Evolutionary conservation across 179 eudicot species (phyloP).

Genomic region (Spergularia azorica): DNA sequence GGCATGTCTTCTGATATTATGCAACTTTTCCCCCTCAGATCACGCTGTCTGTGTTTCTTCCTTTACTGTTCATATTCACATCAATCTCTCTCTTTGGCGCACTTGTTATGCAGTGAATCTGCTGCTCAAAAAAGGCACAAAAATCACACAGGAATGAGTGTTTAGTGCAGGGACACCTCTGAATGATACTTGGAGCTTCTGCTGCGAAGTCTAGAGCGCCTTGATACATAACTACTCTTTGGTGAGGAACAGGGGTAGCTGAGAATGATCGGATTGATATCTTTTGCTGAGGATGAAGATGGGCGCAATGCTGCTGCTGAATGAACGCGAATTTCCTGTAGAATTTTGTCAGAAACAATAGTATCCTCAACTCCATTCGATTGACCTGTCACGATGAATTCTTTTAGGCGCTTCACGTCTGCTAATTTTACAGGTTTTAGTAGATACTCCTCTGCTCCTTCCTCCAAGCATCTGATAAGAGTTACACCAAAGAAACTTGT

Average conservation of each 20-base stretch:
- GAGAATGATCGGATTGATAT: slow-evolving; percentile 14
- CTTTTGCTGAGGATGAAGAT: slow-evolving; percentile 20
- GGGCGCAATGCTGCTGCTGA: slow-evolving; percentile 14
- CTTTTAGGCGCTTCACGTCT: slow-evolving; percentile 64
- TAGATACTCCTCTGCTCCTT: slow-evolving; percentile 79
- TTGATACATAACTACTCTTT: slow-evolving; percentile 23
- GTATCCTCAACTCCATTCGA: slow-evolving; percentile 12
- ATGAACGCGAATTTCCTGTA: not conserved
- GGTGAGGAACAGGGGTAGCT: slow-evolving; percentile 28
- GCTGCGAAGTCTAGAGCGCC: slow-evolving; percentile 26
- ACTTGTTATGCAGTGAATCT: not conserved
- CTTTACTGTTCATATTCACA: slow-evolving; percentile 36
- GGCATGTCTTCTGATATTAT: slow-evolving; percentile 4
- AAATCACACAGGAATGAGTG: slow-evolving; percentile 8
- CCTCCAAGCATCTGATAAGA: slow-evolving; percentile 64
- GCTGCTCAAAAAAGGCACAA: slow-evolving; percentile 5
- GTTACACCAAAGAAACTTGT: slow-evolving; percentile 5
- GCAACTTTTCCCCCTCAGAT: slow-evolving; percentile 18
- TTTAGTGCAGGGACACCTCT: slow-evolving; percentile 28
- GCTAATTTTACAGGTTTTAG: slow-evolving; percentile 74
- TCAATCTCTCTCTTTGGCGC: slow-evolving; percentile 14
- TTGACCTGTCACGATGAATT: slow-evolving; percentile 39
- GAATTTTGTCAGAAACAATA: not conserved
- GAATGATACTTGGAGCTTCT: slow-evolving; percentile 29
- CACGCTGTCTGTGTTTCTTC: slow-evolving; percentile 12